Base-by-base conservation (phyloP, 2,329 filamentous ascomycete species). In the Hypoxylon sp. region DNA sequence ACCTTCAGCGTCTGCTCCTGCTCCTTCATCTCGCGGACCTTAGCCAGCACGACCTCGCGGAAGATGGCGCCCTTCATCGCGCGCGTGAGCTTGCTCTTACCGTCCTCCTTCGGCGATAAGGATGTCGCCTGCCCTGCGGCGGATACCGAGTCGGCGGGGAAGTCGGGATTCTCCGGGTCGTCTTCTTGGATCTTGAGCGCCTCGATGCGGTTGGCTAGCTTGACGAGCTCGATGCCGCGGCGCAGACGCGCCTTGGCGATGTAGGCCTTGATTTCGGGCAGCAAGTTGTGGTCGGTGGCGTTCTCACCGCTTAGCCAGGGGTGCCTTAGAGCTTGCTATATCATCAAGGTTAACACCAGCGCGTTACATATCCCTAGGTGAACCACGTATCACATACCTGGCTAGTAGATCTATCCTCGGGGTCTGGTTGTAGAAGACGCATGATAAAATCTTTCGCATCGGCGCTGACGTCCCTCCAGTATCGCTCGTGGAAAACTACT, bases 391-490 rank as follows among this genome's bases (percentile, higher is more conserved):
- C 59, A 73, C 85, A 67, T 84, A 92, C 91, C 79, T 90, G 85
- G 73, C 92, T 97, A 1, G 90, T 90, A 72, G 88, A 89, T 71
- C 96, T 89, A 71, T 91, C 86, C 49, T 89, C 85, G 1, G 93
- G 91, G 69, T 92, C 86, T 3, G 93, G 89, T 70, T 94, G 89
- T 62, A 99, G 85, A 24, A 99, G 85, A 59, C 83, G 82, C 64
- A 90, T 81, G 79, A 99, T 98, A 77, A 99, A 99, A 70, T 94
- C 89, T 81, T 98, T 99, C 69, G 94, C 95, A 70, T 98, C 94
- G 51, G 91, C 85, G 76, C 94, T 97, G 73, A 99, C 95, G 71
- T 97, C 95, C 77, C 93, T 95, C 95, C 95, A 99, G 81, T 98
- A 99, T 59, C 94, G 89, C 76, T 97, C 94, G 78, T 99, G 95